These are phyloP conservation scores for Hyaloscypha bicolor DNA, from an alignment of 495 filamentous ascomycete species.

Conservation along the genomic window DNA sequence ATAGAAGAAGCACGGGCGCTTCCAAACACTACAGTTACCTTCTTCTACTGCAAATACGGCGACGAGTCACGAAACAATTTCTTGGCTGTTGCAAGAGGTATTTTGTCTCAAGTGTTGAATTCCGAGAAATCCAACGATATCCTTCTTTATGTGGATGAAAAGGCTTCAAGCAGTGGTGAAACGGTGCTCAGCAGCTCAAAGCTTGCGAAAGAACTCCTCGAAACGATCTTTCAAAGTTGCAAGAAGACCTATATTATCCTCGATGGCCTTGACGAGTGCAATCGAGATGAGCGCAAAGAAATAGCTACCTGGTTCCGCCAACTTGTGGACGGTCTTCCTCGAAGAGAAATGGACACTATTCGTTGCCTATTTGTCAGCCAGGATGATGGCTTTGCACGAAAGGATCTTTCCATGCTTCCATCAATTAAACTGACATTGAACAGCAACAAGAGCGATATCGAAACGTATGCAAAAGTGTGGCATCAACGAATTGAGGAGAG, in stretches of 20 bases:
- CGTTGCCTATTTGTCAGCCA: constrained; percentile 46
- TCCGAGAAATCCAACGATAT: constrained; percentile 23
- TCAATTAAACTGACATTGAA: constrained; percentile 29
- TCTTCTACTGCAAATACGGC: constrained; percentile 46
- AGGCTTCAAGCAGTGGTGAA: constrained; percentile 27
- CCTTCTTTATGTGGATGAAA: constrained; percentile 38
- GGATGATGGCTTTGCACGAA: constrained; percentile 35
- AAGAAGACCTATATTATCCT: constrained; percentile 4
- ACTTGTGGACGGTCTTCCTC: constrained; percentile 28
- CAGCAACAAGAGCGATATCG: constrained; percentile 37
- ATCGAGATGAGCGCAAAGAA: constrained; percentile 31
- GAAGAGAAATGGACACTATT: constrained; percentile 25
- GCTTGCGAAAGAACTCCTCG: constrained; percentile 36
- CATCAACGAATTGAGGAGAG: constrained; percentile 29
- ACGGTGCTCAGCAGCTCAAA: constrained; percentile 32
- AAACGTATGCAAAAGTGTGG: constrained; percentile 29
- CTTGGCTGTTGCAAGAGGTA: constrained; percentile 34
- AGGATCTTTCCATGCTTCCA: constrained; percentile 29
- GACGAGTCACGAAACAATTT: constrained; percentile 36
- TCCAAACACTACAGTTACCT: constrained; percentile 32
- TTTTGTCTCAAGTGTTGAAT: constrained; percentile 39
- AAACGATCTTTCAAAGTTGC: constrained; percentile 32
- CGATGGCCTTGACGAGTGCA: constrained; percentile 22
- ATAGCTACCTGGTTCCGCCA: constrained; percentile 32
- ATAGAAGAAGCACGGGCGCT: constrained; percentile 36